phyloP scores from a whole-genome alignment of 2,329 filamentous ascomycete genomes.

The Pseudocercospora crystallina region DNA sequence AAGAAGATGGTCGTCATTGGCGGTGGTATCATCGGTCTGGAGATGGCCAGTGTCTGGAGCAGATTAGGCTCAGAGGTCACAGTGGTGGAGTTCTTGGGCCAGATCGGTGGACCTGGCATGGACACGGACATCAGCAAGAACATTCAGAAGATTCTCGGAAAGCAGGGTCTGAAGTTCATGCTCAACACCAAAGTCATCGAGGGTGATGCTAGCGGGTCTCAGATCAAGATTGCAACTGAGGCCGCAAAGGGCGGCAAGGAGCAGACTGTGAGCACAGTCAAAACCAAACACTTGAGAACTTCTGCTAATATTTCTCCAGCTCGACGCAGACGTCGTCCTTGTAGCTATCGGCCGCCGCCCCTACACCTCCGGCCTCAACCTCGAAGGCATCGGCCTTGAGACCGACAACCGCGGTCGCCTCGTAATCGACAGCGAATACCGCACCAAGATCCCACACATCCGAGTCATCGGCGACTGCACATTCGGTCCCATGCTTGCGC shows the following conservation, averaged over 20 bases:
- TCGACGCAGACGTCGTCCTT: conserved; percentile 92
- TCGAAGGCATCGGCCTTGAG: conserved; percentile 92
- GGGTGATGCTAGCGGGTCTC: conserved; percentile 76
- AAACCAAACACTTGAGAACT: not conserved
- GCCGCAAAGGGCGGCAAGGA: conserved; percentile 94
- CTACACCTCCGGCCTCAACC: conserved; percentile 85
- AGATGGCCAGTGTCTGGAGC: conserved; percentile 98
- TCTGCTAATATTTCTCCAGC: conserved; percentile 48
- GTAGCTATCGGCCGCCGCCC: conserved; percentile 95
- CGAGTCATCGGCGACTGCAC: conserved; percentile 94
- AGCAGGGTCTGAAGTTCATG: conserved; percentile 99
- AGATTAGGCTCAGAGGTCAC: conserved; percentile 91
- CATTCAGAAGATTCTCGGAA: conserved; percentile 86
- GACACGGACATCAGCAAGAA: conserved; percentile 89
- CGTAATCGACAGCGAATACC: conserved; percentile 97
- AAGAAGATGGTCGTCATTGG: conserved; percentile 98
- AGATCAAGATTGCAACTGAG: conserved; percentile 80
- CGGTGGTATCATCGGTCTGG: conserved; percentile 96
- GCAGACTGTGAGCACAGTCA: conserved; percentile 66
- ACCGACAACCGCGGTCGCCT: conserved; percentile 90
- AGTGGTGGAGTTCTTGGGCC: conserved; percentile 91
- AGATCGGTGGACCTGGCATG: conserved; percentile 98
- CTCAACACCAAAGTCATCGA: conserved; percentile 90
- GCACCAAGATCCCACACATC: conserved; percentile 96
- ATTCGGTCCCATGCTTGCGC: conserved; percentile 92